Evolutionary conservation across 345 rosid genomes (phyloP), one percentile per base, ranked within the genome.

Genomic region (Hibiscus trionum): DNA sequence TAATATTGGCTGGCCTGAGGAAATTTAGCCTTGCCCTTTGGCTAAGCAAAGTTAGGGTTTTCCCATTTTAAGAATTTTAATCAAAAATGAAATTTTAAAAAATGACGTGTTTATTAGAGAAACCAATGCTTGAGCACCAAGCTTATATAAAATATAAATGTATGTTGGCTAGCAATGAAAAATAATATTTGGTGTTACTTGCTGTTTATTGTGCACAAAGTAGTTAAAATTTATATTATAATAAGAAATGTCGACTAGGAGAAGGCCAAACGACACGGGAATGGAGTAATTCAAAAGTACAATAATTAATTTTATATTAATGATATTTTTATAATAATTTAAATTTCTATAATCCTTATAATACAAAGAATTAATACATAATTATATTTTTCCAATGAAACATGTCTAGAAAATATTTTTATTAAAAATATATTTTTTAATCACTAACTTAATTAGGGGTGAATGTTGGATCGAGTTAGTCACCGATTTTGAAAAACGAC

Each of bases 21-120:
- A 57, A 77, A 62, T 73, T 46, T 35, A 21, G 77, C 35, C 83
- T 49, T 39, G 72, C 72, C 37, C 56, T 59, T 10, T 35, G 79
- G 83, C 6, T 27, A 80, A 80, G 79, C 75, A 80, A 75, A 77
- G 81, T 58, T 69, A 17, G 31, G 11, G 21, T 37, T 27, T 61
- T 29, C 27, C 21, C 5, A 66, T 61, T 35, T 49, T 16, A n/a
- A 15, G 66, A 58, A 24, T 26, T 46, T 44, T 24, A 26, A 47
- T 37, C 12, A 1, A 65, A 10, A 66, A 71, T 35, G 19, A 27
- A 3, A 65, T 3, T 9, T 35, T 35, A 5, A 66, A 71, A 56
- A 37, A 39, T 4, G 5, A 53, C 27, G 26, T 72, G 39, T 19
- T 58, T 37, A 16, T 56, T 56, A 56, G 17, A 21, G 27, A 58